Percentiles rank a stretch among this genome's conserved stretches.
Conservation (phyloP, 1,284 basidiomycete species). For the Irpex sp. region DNA sequence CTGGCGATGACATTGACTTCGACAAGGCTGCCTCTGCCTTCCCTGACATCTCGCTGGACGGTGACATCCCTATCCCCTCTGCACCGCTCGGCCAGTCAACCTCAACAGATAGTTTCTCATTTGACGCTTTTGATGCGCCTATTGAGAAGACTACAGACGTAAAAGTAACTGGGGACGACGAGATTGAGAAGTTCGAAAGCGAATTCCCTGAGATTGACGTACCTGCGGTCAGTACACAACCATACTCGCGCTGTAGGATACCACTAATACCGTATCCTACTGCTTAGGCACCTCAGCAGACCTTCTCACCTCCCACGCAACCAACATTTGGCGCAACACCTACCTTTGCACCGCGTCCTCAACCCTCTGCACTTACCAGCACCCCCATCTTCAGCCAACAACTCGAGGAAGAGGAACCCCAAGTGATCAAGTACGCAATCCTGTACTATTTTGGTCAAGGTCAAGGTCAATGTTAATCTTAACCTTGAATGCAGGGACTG, state of each 20-base stretch:
- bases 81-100: slow-evolving; percentile 23
- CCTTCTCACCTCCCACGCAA: slow-evolving; percentile 12
- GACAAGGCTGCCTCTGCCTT: slow-evolving; percentile 77
- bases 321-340: slow-evolving; percentile 45
- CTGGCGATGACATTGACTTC: slow-evolving; percentile 61
- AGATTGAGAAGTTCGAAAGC: slow-evolving; percentile 86
- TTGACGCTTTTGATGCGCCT: slow-evolving; percentile 56
- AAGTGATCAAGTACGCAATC: slow-evolving; percentile 71
- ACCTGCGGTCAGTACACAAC: slow-evolving; percentile 37
- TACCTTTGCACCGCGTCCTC: slow-evolving; percentile 68
- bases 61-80: slow-evolving; percentile 47
- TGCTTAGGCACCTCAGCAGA: slow-evolving; percentile 8
- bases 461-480: background rate
- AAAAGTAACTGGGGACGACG: slow-evolving; percentile 82
- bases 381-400: slow-evolving; percentile 70
- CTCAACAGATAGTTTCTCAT: slow-evolving; percentile 44
- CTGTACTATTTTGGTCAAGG: background rate
- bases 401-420: slow-evolving; percentile 78
- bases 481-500: slow-evolving; percentile 60
- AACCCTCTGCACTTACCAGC: slow-evolving; percentile 59
- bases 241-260: slow-evolving; percentile 9
- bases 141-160: slow-evolving; percentile 45
- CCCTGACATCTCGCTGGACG: slow-evolving; percentile 77
- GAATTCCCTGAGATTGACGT: slow-evolving; percentile 86
- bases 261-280: background rate